These are phyloP conservation scores for Fusarium sp. DNA, from an alignment of 2,329 filamentous ascomycete genomes.

Conservation along the genomic window DNA sequence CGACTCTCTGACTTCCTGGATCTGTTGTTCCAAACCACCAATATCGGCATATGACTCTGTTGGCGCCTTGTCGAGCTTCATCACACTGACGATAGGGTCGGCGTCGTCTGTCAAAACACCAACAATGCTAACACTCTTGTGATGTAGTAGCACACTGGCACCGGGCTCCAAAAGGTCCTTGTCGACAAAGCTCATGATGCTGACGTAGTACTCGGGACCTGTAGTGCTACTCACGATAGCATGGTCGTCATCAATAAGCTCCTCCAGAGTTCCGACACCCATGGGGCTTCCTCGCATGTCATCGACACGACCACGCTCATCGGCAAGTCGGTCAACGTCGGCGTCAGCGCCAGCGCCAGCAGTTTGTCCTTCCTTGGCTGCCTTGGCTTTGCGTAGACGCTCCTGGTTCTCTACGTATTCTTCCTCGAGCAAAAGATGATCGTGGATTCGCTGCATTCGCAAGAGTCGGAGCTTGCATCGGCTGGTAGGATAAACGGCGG, in stretches of 20 bases:
- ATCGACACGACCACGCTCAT: slow-evolving; percentile 94
- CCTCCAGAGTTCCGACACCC: slow-evolving; percentile 97
- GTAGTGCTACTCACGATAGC: slow-evolving; percentile 98
- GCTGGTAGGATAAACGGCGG: slow-evolving; percentile 92
- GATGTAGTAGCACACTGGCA: slow-evolving; percentile 92
- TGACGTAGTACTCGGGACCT: slow-evolving; percentile 98
- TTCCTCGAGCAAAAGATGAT: slow-evolving; percentile 95
- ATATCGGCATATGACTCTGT: slow-evolving; percentile 99
- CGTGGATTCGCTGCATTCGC: slow-evolving; percentile 98
- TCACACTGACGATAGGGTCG: slow-evolving; percentile 94
- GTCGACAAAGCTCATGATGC: slow-evolving; percentile 99
- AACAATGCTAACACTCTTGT: slow-evolving; percentile 98
- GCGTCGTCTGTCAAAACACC: slow-evolving; percentile 97
- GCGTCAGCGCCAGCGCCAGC: slow-evolving; percentile 80
- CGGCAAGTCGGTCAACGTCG: slow-evolving; percentile 84
- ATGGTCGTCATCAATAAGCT: slow-evolving; percentile 99
- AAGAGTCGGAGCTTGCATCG: slow-evolving; percentile 97
- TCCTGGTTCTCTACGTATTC: slow-evolving; percentile 99
- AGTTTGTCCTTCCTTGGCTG: slow-evolving; percentile 75
- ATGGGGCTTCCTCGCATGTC: slow-evolving; percentile 99
- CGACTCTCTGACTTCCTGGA: slow-evolving; percentile 97
- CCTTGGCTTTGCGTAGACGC: slow-evolving; percentile 91
- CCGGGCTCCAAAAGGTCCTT: slow-evolving; percentile 98
- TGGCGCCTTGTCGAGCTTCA: slow-evolving; percentile 99
- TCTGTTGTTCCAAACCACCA: slow-evolving; percentile 93